phyloP scores from a whole-genome alignment of 495 filamentous ascomycete species.

The Penicillium egyptiacum region DNA sequence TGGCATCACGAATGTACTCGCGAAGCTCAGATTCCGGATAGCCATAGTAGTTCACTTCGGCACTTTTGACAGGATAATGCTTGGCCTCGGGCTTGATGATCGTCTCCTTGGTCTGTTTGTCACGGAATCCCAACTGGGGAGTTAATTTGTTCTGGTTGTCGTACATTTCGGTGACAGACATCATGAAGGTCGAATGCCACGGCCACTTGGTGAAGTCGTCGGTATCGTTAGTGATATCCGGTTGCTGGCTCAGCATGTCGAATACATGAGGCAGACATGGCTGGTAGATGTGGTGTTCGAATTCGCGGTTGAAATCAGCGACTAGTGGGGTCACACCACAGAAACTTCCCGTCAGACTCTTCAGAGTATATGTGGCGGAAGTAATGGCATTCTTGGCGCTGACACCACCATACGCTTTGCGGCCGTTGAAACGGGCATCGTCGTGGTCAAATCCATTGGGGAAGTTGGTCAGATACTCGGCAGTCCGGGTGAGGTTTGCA shows the following conservation, averaged over 20 bases:
- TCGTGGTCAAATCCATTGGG: conserved; percentile 37
- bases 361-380: conserved; percentile 49
- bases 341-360: conserved; percentile 47
- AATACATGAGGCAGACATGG: conserved; percentile 50
- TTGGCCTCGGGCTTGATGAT: conserved; percentile 40
- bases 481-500: conserved; percentile 43
- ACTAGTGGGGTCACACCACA: conserved; percentile 50
- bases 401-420: conserved; percentile 43
- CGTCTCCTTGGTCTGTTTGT: conserved; percentile 42
- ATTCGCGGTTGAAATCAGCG: conserved; percentile 52
- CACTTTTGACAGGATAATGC: conserved; percentile 35
- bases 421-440: conserved; percentile 14
- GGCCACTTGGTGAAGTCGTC: conserved; percentile 35
- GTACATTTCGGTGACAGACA: conserved; percentile 49
- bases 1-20: conserved; percentile 49
- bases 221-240: conserved; percentile 24
- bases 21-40: conserved; percentile 46
- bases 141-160: conserved; percentile 46
- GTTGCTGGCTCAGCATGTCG: conserved; percentile 38
- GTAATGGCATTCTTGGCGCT: conserved; percentile 46
- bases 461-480: conserved; percentile 46
- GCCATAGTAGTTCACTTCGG: conserved; percentile 52
- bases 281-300: conserved; percentile 49
- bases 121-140: conserved; percentile 41
- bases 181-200: conserved; percentile 51